Base-by-base conservation (phyloP, 2,329 filamentous ascomycete species). In the Proliferodiscus dingleyae region DNA sequence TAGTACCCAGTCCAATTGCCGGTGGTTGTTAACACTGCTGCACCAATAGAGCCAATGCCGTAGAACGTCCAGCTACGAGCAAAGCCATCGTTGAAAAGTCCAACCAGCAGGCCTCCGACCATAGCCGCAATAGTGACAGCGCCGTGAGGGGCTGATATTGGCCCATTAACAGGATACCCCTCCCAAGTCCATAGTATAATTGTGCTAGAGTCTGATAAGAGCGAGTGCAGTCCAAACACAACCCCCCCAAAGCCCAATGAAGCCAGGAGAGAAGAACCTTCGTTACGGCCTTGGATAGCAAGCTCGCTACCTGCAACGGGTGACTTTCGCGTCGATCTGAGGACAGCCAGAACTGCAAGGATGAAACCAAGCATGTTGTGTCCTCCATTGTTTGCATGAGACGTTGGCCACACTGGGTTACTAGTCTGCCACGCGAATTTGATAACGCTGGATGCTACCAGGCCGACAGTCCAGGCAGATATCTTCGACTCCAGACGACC, bases 101-200 rank as follows among this genome's bases (percentile, higher is more conserved):
- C 89, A 28, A 85, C 71, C 11, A 89, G 64, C 16, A 95, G 72
- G 44, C 93, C 93, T 32, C 74, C 70, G 22, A 87, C 88, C 93
- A 98, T 98, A 48, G 84, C 84, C 43, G 87, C 77, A 42, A 96
- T 79, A 2, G 89, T 96, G 64, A 85, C 80, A 59, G 87, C 89
- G 43, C 90, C 93, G 60, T 97, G 89, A n/a, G 89, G 89, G 38
- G 84, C 89, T 50, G 89, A 81, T 40, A 93, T 80, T 2, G 93
- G 93, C 5, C 93, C 93, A 40, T 86, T 81, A 32, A 97, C 80
- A 11, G 93, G 93, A 60, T 87, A 98, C 5, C 93, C 93, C 58
- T 96, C 89, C 93, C 93, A 98, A 2, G 89, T 89, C 93, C 93
- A 98, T 13, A 90, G 76, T 47, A 97, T 96, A 89, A 98, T 97